Evolutionary conservation across 2,329 filamentous ascomycete species (phyloP).

Genomic region (Periconia sp.): DNA sequence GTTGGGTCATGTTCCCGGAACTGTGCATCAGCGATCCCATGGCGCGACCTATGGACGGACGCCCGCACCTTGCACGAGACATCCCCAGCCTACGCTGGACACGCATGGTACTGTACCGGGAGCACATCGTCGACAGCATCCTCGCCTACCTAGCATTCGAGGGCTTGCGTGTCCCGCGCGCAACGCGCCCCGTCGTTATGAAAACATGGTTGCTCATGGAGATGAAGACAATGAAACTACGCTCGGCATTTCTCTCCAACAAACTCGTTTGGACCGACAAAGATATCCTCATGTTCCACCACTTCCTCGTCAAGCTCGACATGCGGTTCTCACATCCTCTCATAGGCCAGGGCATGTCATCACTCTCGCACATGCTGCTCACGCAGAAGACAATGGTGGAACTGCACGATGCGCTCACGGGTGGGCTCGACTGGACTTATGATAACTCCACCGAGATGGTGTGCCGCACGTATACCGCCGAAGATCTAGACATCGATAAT

Average conservation of each 20-base stretch:
- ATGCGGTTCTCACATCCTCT: slow-evolving; percentile 69
- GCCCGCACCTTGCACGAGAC: slow-evolving; percentile 31
- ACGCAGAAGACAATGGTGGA: slow-evolving; percentile 59
- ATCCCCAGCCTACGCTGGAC: slow-evolving; percentile 70
- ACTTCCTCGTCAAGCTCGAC: slow-evolving; percentile 72
- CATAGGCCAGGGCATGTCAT: slow-evolving; percentile 51
- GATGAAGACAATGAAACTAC: slow-evolving; percentile 57
- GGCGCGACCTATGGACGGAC: slow-evolving; percentile 47
- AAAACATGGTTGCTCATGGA: slow-evolving; percentile 78
- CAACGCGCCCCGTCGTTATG: slow-evolving; percentile 52
- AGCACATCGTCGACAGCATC: slow-evolving; percentile 55
- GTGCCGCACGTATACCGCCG: slow-evolving; percentile 18
- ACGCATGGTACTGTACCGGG: slow-evolving; percentile 59
- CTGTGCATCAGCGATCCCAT: slow-evolving; percentile 64
- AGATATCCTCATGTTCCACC: slow-evolving; percentile 63
- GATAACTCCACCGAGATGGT: slow-evolving; percentile 17
- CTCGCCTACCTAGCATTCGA: slow-evolving; percentile 62
- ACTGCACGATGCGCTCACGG: slow-evolving; percentile 63
- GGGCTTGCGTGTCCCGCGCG: slow-evolving; percentile 52
- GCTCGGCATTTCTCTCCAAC: slow-evolving; percentile 59
- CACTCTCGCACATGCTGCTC: slow-evolving; percentile 41
- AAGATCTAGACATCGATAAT: slow-evolving; percentile 20
- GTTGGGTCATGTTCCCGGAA: slow-evolving; percentile 60
- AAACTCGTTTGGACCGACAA: slow-evolving; percentile 56
- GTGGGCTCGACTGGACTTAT: slow-evolving; percentile 45